Percentiles rank a stretch among this genome's conserved stretches.
Evolutionary conservation across 129 eudicot genomes (phyloP).

Genomic region (Tagetes erecta): DNA sequence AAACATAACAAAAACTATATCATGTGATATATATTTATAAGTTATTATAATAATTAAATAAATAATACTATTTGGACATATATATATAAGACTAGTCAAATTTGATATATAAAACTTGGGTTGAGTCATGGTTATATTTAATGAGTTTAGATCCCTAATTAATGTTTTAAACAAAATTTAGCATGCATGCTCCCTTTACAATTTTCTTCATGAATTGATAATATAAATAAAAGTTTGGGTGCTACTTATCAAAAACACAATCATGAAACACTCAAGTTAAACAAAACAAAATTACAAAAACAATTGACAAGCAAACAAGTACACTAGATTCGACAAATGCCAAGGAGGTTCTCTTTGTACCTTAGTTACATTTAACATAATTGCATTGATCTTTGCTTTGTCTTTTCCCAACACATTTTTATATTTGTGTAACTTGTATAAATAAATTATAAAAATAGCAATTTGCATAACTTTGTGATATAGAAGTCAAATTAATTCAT

Average conservation of each 20-base stretch:
- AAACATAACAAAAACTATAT: no score
- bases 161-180: neutral
- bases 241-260: conserved; percentile 22
- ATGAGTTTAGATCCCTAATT: neutral
- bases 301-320: conserved; percentile 40
- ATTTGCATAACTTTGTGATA: conserved; percentile 30
- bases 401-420: conserved; percentile 25
- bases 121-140: no score
- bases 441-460: conserved; percentile 13
- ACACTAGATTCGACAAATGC: conserved; percentile 47
- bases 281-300: conserved; percentile 26
- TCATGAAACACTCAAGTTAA: conserved; percentile 34
- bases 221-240: neutral
- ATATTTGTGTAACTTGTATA: neutral
- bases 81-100: no score
- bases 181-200: neutral
- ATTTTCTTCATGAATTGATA: neutral
- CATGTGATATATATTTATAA: no score
- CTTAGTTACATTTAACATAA: conserved; percentile 29
- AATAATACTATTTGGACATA: no score
- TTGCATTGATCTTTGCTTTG: conserved; percentile 39
- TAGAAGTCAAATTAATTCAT: conserved; percentile 37
- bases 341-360: conserved; percentile 43
- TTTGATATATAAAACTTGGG: no score
- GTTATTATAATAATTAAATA: no score